These are phyloP conservation scores for Conticribra guillardii DNA, from an alignment of 108 stramenopile genomes.

Conservation along the genomic window DNA sequence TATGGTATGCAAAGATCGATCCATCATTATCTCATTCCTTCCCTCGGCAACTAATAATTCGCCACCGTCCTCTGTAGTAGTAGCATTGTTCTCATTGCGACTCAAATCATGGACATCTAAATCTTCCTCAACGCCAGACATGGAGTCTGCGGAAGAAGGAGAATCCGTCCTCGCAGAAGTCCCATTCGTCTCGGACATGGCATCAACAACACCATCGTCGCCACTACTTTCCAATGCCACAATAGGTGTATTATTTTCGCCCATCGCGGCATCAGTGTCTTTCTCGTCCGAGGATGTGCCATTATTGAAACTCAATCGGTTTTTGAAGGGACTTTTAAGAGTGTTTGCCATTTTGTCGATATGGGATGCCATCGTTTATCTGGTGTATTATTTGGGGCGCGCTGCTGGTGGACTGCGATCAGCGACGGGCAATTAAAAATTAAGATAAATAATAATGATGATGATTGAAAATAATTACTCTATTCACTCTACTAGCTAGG, in stretches of 20 bases:
- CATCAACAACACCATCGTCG: too few species aligned
- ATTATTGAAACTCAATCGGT: not conserved
- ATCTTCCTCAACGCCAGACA: too few species aligned
- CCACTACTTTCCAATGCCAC: too few species aligned
- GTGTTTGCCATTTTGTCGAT: not conserved
- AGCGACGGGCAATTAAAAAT: too few species aligned
- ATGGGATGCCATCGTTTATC: not conserved
- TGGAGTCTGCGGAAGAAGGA: too few species aligned
- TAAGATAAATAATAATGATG: too few species aligned
- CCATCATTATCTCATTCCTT: not conserved
- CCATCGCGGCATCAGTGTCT: not conserved
- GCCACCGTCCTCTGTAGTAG: not conserved
- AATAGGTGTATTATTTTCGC: too few species aligned
- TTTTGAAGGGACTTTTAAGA: not conserved
- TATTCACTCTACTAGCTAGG: too few species aligned
- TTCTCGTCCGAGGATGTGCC: not conserved
- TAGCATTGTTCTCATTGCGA: not conserved
- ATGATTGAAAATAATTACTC: too few species aligned
- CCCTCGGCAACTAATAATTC: not conserved
- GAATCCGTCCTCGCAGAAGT: too few species aligned
- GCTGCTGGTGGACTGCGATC: not conserved
- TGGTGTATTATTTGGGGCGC: not conserved
- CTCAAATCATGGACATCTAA: too few species aligned
- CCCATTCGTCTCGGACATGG: too few species aligned
- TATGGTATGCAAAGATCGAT: not conserved